phyloP scores from a whole-genome alignment of 148 eudicot genomes.

The Cornus kousa region DNA sequence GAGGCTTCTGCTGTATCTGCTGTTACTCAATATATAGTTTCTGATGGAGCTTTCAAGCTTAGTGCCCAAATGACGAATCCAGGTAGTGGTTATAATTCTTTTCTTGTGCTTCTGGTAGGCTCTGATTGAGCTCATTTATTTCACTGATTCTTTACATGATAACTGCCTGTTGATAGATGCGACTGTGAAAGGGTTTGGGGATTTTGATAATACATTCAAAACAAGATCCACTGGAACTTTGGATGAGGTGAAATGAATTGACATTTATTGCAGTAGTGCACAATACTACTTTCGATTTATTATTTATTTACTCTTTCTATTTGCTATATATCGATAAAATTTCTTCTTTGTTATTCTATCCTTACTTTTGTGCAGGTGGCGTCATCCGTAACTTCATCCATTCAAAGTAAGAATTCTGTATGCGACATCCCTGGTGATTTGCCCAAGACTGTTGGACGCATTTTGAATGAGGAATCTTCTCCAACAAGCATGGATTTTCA shows the following conservation, averaged over 20 bases:
- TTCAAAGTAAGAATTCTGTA: background rate
- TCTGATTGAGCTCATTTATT: conserved; percentile 1
- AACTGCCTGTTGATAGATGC: background rate
- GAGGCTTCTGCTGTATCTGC: background rate
- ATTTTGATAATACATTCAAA: background rate
- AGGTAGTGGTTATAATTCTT: background rate
- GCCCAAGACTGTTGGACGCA: conserved; percentile 8
- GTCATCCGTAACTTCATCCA: background rate
- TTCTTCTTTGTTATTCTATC: background rate
- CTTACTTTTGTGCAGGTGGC: background rate
- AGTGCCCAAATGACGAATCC: background rate
- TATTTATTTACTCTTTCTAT: too few species aligned
- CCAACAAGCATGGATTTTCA: conserved; percentile 23
- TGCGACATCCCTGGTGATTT: background rate
- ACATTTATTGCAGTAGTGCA: background rate
- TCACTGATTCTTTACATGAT: background rate
- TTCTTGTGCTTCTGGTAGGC: background rate
- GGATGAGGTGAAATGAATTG: background rate
- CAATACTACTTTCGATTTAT: background rate
- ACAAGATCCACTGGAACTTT: conserved; percentile 5
- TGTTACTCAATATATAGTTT: conserved; percentile 3
- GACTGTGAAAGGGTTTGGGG: background rate
- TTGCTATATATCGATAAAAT: background rate
- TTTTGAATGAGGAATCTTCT: conserved; percentile 15
- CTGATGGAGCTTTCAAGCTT: background rate